These are phyloP conservation scores for Bacidia gigantensis DNA, from an alignment of 495 filamentous ascomycete genomes.

Conservation along the genomic window DNA sequence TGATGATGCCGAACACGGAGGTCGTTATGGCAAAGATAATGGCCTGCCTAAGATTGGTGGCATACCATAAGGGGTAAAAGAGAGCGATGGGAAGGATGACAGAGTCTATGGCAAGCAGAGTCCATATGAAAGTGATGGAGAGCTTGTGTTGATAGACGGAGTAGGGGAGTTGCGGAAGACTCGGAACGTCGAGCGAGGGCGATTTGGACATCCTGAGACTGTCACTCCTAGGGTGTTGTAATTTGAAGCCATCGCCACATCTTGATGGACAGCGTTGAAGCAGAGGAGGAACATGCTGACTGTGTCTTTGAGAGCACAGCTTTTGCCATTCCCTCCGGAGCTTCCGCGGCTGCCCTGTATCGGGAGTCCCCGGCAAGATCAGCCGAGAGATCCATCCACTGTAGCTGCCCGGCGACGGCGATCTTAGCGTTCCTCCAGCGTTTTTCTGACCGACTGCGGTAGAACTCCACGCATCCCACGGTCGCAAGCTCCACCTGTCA, in stretches of 20 bases:
- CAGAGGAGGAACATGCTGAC: neutral
- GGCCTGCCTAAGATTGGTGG: constrained; percentile 20
- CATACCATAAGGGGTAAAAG: constrained; percentile 45
- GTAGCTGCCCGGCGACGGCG: no score
- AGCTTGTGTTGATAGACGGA: constrained; percentile 38
- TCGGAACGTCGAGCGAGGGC: neutral
- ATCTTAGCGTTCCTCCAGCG: no score
- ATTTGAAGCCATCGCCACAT: neutral
- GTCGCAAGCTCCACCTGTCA: no score
- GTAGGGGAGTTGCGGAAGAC: constrained; percentile 35
- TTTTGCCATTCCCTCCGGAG: no score
- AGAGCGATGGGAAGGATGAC: constrained; percentile 40
- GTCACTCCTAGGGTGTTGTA: neutral
- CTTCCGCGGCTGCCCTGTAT: no score
- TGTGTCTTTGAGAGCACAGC: no score
- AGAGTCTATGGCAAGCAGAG: constrained; percentile 39
- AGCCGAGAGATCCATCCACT: no score
- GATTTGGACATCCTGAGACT: neutral
- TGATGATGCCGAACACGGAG: constrained; percentile 40
- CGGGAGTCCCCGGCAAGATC: no score
- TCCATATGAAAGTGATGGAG: constrained; percentile 45
- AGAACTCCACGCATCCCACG: no score
- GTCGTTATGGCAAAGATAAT: constrained; percentile 44
- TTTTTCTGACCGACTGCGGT: no score
- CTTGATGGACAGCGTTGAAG: neutral